Base-by-base conservation (phyloP, 768 basidiomycete genomes). In the Leucosporidium scottii region DNA sequence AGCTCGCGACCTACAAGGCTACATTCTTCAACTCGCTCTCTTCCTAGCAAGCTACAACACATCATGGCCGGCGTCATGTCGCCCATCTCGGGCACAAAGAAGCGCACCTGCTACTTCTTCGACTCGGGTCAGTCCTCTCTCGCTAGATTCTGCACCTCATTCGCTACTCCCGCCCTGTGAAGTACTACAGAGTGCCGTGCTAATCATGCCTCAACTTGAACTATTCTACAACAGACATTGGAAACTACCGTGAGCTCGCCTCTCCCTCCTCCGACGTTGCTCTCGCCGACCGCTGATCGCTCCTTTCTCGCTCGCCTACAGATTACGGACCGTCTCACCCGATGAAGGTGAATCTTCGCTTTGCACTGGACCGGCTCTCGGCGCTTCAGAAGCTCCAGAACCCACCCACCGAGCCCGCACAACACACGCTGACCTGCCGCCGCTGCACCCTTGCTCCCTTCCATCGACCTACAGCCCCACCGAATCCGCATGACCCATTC, bases 401-500 rank as follows among this genome's bases (percentile, higher is more conserved):
- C 34, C 51, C 51, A 3, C 51, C 23, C 51, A 53, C 23, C 51
- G 51, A n/a, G 51, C 51, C 27, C 12, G 17, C 51, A 53, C 10
- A 34, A 34, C 34, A 27, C 51, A 23, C 23, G n/a, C 51, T 27
- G 51, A 53, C 39, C 39, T 17, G 39, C 39, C 39, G 34, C 34
- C 39, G 8, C 15, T 13, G 39, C 13, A 3, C 8, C 8, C 13
- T 15, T 13, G 39, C 39, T 44, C 39, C 10, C 13, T 15, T 44
- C 39, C 7, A 10, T 15, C 39, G 18, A 54, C 44, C 21, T 56
- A 31, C 18, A 56, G 77, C 94, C 94, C 9, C 97, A 94, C 27
- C 85, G 96, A 47, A 96, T 98, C 82, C 87, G 94, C 74, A 99
- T 99, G 96, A 97, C 93, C 77, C 96, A 99, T 80, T 93, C 93